These are phyloP conservation scores for Heterobasidion irregulare DNA, from an alignment of 1,284 basidiomycete genomes.

Conservation along the genomic window DNA sequence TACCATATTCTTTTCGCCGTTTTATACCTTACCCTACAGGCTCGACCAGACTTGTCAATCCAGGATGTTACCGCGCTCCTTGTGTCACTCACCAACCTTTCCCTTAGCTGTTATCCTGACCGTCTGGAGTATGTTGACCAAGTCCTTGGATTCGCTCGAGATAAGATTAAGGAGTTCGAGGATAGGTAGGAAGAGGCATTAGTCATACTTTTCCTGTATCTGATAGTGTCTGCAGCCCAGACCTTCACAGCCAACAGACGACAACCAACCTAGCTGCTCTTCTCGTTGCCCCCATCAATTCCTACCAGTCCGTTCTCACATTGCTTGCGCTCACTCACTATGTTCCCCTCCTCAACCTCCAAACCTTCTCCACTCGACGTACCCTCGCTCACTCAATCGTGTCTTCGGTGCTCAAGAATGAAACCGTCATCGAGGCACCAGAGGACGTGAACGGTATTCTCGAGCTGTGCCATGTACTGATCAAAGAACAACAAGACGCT, in stretches of 20 bases:
- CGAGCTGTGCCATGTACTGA: slow-evolving; percentile 83
- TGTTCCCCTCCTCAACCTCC: slow-evolving; percentile 70
- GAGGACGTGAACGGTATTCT: slow-evolving; percentile 90
- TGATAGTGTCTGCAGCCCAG: slow-evolving; percentile 46
- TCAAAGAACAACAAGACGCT: slow-evolving; percentile 80
- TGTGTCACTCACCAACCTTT: slow-evolving; percentile 89
- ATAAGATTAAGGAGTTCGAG: slow-evolving; percentile 78
- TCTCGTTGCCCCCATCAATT: slow-evolving; percentile 86
- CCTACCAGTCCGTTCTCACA: slow-evolving; percentile 89
- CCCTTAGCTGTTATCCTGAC: slow-evolving; percentile 92
- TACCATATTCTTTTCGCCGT: not conserved
- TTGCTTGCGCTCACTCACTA: slow-evolving; percentile 89
- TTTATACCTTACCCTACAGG: slow-evolving; percentile 36
- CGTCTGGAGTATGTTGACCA: slow-evolving; percentile 93
- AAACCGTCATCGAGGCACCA: slow-evolving; percentile 84
- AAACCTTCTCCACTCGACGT: slow-evolving; percentile 83
- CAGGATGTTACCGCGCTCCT: slow-evolving; percentile 92
- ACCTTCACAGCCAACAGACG: slow-evolving; percentile 82
- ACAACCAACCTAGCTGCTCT: slow-evolving; percentile 84
- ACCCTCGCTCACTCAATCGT: slow-evolving; percentile 89
- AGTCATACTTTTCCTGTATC: not conserved
- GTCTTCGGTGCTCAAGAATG: slow-evolving; percentile 89
- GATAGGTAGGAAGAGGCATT: slow-evolving; percentile 47
- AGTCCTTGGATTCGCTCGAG: slow-evolving; percentile 78
- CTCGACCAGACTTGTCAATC: slow-evolving; percentile 89